Base-by-base conservation (phyloP, 495 filamentous ascomycete genomes). In the Annulohypoxylon stygium region DNA sequence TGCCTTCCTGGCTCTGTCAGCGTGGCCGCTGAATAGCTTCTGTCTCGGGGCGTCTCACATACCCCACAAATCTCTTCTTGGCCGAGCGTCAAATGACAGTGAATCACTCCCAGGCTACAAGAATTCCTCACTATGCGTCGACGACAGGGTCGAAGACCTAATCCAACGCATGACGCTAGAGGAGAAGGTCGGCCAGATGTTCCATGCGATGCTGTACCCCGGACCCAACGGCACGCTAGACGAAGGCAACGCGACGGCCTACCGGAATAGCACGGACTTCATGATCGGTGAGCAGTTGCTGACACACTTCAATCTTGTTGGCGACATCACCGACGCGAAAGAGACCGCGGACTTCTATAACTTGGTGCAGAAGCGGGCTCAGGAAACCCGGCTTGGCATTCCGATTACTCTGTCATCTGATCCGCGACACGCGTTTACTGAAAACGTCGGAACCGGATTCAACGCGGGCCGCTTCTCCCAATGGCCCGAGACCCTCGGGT, bases 121-220 rank as follows among this genome's bases (percentile, higher is more conserved):
- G 6, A 55, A 75, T 20, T 26, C 67, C 61, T 70, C 72, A 18
- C 45, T 70, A 60, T 67, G 84, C 6, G 79, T 90, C 9, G 84
- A 89, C 34, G 83, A 83, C 37, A 83, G 89, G 30, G 84, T 91
- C 39, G 77, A 83, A 33, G 88, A 90, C 71, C 79, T 91, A 36
- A 58, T 91, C 61, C 78, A 83, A 11, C 80, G 88, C 34, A 90
- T 91, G 89, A 90, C 87, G 0, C 79, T 88, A 41, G 83, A 88
- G 62, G 89, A 91, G 64, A 91, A 91, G 69, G 83, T 84, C 61
- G 83, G 84, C 6, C 88, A 90, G 76, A 83, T 91, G 76, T 85
- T 88, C 55, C 87, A 88, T 37, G 45, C 71, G 11, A 70, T 70
- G 74, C 23, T 76, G 23, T 65, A 41, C 33, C 53, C 65, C 67